phyloP scores from a whole-genome alignment of 116 monocot genomes.

The Trichopus zeylanicus region DNA sequence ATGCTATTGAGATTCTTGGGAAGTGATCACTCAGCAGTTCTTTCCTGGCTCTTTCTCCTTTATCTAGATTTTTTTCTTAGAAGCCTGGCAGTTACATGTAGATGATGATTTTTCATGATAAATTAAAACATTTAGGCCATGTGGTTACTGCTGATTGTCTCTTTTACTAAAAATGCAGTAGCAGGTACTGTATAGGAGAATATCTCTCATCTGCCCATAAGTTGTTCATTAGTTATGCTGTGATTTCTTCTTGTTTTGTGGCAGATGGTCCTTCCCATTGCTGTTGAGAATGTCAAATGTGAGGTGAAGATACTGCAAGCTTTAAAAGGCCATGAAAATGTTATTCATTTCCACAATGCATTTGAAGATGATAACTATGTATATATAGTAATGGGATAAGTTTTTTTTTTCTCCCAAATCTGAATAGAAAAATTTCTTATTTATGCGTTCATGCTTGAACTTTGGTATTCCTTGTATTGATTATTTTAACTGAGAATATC shows the following conservation, averaged over 20 bases:
- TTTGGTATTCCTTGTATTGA: too few relatives aligned
- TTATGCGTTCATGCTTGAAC: background rate
- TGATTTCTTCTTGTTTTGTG: conserved; percentile 4
- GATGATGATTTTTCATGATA: too few relatives aligned
- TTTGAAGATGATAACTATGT: conserved; percentile 89
- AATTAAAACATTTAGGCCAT: too few relatives aligned
- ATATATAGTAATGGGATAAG: conserved; percentile 98
- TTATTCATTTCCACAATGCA: conserved; percentile 78
- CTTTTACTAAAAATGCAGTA: too few relatives aligned
- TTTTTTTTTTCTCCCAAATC: conserved; percentile 7
- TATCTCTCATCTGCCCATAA: background rate
- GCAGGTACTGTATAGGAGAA: background rate
- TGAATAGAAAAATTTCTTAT: background rate
- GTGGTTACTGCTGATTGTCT: too few relatives aligned
- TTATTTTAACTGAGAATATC: too few relatives aligned
- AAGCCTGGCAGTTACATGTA: too few relatives aligned
- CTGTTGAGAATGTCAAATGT: conserved; percentile 84
- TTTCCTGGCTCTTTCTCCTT: too few relatives aligned
- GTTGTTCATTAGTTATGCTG: background rate
- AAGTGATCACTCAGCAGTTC: too few relatives aligned
- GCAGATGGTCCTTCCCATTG: conserved; percentile 76
- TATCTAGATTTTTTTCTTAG: too few relatives aligned
- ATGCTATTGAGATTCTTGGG: too few relatives aligned
- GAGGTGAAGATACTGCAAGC: conserved; percentile 84
- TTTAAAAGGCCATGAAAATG: conserved; percentile 79